Base-by-base conservation (phyloP, 805 yeast genomes). In the Pichia nanzhaoensis region DNA sequence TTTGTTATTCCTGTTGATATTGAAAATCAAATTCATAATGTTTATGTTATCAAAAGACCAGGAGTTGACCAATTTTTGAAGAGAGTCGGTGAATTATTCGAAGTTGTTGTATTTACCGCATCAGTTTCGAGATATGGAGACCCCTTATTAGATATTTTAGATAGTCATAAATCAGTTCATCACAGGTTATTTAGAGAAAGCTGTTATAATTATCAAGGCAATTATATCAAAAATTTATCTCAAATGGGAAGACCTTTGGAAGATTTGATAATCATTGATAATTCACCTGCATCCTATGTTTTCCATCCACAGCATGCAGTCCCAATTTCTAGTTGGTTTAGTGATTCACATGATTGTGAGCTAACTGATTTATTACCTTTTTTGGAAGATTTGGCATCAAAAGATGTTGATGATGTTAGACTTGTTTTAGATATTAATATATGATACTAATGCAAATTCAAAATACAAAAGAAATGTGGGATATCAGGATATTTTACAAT, bases 301-400 rank as follows among this genome's bases (percentile, higher is more conserved):
- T 86, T 93, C 72, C 98, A 93, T 61, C 99, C 99, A 18, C 95
- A 88, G 64, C 96, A 93, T 68, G 95, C 98, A 8, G 84, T 93
- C 24, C 99, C 99, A 20, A 86, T 93, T 24, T 86, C 96, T 53
- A 82, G 93, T 63, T 93, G 99, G 99, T 93, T 93, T 71, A 86
- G 96, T 54, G 99, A 93, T 66, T 80, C 93, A 24, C 99, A 93
- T 64, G 99, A 93, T 64, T 90, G 90, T 62, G 99, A 93, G 71
- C 73, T 93, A 56, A 65, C 86, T 50, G 99, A 93, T 65, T 78
- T 93, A 65, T 68, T 93, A 44, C 99, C 98, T 13, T 80, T 93
- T 49, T 71, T 93, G 54, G 87, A 88, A 63, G 98, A 93, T 61
- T 67, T 93, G 46, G 78, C 96, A 6, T 67, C 73, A 51, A 61